Evolutionary conservation across 148 eudicot genomes (phyloP).

Genomic region (Spergularia marina): DNA sequence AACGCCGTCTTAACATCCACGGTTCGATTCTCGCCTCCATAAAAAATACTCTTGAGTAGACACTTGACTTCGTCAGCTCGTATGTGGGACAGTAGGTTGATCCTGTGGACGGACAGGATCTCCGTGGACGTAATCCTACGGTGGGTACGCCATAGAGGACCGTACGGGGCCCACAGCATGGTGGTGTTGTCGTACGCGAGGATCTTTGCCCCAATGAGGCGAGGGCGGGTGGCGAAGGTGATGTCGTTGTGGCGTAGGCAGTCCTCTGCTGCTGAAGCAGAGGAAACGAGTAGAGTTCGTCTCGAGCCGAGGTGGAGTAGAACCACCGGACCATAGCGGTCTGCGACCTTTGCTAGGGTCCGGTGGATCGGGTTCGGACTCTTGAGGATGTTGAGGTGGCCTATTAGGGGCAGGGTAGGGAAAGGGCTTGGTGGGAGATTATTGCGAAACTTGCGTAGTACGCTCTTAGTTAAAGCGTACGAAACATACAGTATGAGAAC

Average conservation of each 20-base stretch:
- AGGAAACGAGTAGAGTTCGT: conserved; percentile 45
- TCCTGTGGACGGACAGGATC: conserved; percentile 41
- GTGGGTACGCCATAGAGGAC: conserved; percentile 53
- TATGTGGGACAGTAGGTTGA: conserved; percentile 29
- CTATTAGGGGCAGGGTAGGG: conserved; percentile 43
- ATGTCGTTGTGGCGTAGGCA: conserved; percentile 50
- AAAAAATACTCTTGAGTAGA: conserved; percentile 11
- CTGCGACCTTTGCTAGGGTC: conserved; percentile 35
- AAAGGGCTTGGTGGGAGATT: conserved; percentile 51
- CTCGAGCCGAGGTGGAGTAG: conserved; percentile 47
- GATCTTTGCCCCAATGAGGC: conserved; percentile 33
- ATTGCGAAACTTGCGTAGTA: conserved; percentile 27
- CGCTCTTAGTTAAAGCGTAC: conserved; percentile 21
- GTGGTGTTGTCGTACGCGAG: conserved; percentile 39
- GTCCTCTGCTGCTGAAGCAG: conserved; percentile 40
- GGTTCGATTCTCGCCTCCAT: neutral
- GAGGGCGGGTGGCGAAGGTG: conserved; percentile 48
- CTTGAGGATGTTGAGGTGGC: conserved; percentile 49
- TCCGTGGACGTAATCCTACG: conserved; percentile 44
- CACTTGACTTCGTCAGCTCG: conserved; percentile 34
- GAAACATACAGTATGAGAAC: conserved; percentile 9
- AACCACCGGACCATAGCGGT: conserved; percentile 35
- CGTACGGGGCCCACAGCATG: conserved; percentile 50
- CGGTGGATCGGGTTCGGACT: conserved; percentile 33
- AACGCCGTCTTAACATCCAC: conserved; percentile 18